Evolutionary conservation across 2,329 filamentous ascomycete genomes (phyloP).

Genomic region (Fusarium duplospermum): DNA sequence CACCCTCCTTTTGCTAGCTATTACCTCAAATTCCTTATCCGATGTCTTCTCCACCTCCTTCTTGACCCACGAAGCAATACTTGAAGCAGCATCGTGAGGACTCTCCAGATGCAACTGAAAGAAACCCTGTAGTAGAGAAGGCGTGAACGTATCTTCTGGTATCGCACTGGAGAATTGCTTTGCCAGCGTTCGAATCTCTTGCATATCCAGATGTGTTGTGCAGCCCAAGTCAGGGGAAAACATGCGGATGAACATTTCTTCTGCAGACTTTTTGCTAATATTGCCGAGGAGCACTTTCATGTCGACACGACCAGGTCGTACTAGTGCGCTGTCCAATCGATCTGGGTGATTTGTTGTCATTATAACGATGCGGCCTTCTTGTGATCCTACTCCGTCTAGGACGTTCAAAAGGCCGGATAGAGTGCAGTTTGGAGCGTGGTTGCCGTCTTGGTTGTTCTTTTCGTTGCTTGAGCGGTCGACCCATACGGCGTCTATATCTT

Average conservation of each 20-base stretch:
- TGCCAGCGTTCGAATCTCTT: slow-evolving; percentile 59
- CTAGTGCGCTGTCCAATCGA: slow-evolving; percentile 71
- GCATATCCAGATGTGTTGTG: slow-evolving; percentile 38
- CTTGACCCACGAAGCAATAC: slow-evolving; percentile 52
- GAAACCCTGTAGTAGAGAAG: slow-evolving; percentile 62
- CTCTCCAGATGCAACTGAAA: slow-evolving; percentile 58
- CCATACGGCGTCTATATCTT: slow-evolving; percentile 64
- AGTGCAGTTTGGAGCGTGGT: slow-evolving; percentile 52
- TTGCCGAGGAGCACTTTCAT: slow-evolving; percentile 68
- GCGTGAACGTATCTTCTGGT: slow-evolving; percentile 58
- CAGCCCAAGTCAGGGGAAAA: slow-evolving; percentile 51
- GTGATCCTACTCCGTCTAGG: slow-evolving; percentile 76
- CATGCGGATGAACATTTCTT: slow-evolving; percentile 61
- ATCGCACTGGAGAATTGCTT: slow-evolving; percentile 66
- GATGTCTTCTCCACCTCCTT: slow-evolving; percentile 46
- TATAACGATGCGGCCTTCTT: slow-evolving; percentile 77
- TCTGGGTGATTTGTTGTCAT: slow-evolving; percentile 80
- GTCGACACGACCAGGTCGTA: slow-evolving; percentile 76
- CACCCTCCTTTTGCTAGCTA: slow-evolving; percentile 17
- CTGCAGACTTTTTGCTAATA: slow-evolving; percentile 57
- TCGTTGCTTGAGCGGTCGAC: slow-evolving; percentile 40
- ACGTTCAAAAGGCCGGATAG: slow-evolving; percentile 77
- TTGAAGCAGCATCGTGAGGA: slow-evolving; percentile 50
- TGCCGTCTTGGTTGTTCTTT: slow-evolving; percentile 30
- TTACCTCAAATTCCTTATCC: slow-evolving; percentile 49